Evolutionary conservation across 2,329 filamentous ascomycete genomes (phyloP).

Genomic region (Colletotrichum spinosum): DNA sequence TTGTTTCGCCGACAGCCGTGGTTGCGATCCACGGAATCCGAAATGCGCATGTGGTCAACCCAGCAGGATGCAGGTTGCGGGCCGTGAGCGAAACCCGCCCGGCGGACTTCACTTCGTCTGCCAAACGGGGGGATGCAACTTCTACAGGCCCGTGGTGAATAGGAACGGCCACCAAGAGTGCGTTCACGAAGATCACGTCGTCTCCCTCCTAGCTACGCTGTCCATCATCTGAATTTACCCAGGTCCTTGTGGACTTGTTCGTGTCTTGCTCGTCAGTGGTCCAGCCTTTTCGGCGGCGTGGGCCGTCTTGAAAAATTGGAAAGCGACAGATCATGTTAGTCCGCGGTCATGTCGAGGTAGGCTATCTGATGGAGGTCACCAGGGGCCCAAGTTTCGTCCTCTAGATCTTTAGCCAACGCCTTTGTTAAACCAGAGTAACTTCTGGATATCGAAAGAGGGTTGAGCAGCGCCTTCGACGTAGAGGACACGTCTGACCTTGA

Average conservation of each 20-base stretch:
- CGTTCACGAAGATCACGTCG: background rate
- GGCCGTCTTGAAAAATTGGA: no score
- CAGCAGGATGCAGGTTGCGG: conserved; percentile 6
- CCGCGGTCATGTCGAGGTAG: no score
- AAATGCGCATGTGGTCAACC: background rate
- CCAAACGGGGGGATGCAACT: background rate
- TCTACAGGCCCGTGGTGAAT: background rate
- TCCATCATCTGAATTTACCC: background rate
- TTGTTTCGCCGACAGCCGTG: conserved; percentile 1
- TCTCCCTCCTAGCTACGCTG: background rate
- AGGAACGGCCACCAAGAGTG: background rate
- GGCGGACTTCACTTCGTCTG: conserved; percentile 15
- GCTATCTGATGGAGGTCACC: no score
- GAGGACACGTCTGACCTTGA: no score
- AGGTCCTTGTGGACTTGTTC: no score
- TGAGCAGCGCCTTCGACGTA: accelerated
- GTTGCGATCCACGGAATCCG: conserved; percentile 3
- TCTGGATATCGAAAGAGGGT: no score
- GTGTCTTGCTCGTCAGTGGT: no score
- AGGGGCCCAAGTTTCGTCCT: no score
- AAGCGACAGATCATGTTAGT: no score
- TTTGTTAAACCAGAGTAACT: no score
- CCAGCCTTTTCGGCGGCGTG: no score
- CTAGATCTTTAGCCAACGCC: no score
- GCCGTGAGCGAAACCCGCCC: background rate